Percentiles rank a stretch among this genome's conserved stretches.
phyloP scores from a whole-genome alignment of 2,329 filamentous ascomycete genomes.

The Zopfia rhizophila region DNA sequence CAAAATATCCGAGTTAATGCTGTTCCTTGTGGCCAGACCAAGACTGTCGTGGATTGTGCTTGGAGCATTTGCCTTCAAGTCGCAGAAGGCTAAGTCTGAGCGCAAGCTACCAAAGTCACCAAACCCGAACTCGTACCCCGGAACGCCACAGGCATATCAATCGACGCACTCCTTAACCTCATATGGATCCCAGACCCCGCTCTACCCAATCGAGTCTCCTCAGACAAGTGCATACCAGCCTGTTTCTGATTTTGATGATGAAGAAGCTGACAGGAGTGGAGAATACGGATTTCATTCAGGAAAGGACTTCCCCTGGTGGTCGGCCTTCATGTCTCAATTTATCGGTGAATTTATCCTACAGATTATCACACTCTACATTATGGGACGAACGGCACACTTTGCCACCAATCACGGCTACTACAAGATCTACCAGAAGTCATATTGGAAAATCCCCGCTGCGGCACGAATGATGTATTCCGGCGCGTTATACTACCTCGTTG shows the following conservation, averaged over 20 bases:
- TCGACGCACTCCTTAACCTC: too few relatives aligned
- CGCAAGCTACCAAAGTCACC: too few relatives aligned
- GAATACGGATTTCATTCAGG: too few relatives aligned
- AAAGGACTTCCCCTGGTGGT: conserved; percentile 20
- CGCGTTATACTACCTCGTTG: conserved; percentile 17
- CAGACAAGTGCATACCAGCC: too few relatives aligned
- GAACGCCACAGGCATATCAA: too few relatives aligned
- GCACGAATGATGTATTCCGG: conserved; percentile 17
- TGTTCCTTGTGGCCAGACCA: conserved; percentile 17
- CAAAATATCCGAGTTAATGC: conserved; percentile 19
- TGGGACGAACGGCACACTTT: conserved; percentile 22
- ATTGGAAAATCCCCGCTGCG: conserved; percentile 7
- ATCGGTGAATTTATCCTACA: conserved; percentile 22
- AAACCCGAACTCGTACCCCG: too few relatives aligned
- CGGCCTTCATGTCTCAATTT: conserved; percentile 22
- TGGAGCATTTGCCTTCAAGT: conserved; percentile 15
- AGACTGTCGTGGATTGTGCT: conserved; percentile 20
- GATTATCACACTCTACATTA: conserved; percentile 17
- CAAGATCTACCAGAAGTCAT: conserved; percentile 5
- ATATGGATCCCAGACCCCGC: too few relatives aligned
- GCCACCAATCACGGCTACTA: conserved; percentile 16
- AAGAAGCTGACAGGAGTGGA: too few relatives aligned
- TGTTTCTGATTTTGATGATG: too few relatives aligned
- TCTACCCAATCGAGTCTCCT: too few relatives aligned
- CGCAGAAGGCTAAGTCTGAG: conserved; percentile 1